Evolutionary conservation across 331 rosid genomes (phyloP), one percentile per base, ranked within the genome.

Genomic region (Erythrophleum ivorense): DNA sequence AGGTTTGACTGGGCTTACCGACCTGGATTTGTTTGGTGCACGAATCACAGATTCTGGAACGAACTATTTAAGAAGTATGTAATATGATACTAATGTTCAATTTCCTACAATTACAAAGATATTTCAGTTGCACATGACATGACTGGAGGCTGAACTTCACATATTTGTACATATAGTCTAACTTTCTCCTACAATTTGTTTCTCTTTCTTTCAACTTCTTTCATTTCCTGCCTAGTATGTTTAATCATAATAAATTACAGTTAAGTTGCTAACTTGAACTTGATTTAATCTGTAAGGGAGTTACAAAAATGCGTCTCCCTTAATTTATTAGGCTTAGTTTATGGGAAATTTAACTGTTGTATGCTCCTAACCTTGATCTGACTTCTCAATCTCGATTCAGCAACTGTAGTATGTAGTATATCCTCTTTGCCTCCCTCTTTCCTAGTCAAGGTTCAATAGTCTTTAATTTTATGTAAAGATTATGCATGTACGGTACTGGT

Each of bases 11-110:
- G 90, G 91, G 71, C 93, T 95, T 82, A 91, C 90, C 21, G 97
- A 93, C 82, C 91, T 95, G 80, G 99, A 95, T 90, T 91, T 95
- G 70, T 95, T 95, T 63, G 94, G 97, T 49, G 99, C 99, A 65
- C 96, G 88, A 70, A 91, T 95, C 78, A 87, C 99, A 50, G 99
- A 95, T 78, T 82, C 85, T 46, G 99, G 99, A 87, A 93, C 96
- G 34, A 85, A 78, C 78, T 80, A 89, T 84, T 85, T 95, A 79
- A 90, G 83, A 81, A 89, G 99, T 95, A 93, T 54, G 96, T 68
- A 67, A 60, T 71, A 16, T 81, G 59, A 16, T 62, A 9, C 21
- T 81, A n/a, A 33, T 76, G 57, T 80, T 43, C n/a, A 43, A 16
- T 52, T 71, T 68, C 82, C 31, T 55, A 33, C 66, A 16, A 70